Conservation (phyloP, 768 basidiomycete genomes). For the Serendipita vermifera region DNA sequence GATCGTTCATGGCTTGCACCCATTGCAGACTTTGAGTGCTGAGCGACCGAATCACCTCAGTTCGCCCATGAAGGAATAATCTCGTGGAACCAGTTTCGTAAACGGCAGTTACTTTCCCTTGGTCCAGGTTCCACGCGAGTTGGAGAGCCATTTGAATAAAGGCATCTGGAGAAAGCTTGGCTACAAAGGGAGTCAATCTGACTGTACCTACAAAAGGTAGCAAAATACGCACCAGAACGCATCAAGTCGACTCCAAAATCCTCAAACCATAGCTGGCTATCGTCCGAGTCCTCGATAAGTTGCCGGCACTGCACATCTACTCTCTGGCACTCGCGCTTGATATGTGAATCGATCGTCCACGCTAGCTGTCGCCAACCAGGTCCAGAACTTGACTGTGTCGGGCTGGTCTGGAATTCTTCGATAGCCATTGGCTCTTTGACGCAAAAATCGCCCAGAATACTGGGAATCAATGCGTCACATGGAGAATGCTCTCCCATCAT, state of each 20-base stretch:
- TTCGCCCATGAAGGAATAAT: slow-evolving; percentile 74
- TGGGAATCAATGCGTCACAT: slow-evolving; percentile 80
- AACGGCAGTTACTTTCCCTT: slow-evolving; percentile 66
- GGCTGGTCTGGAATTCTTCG: slow-evolving; percentile 26
- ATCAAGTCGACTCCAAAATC: slow-evolving; percentile 85
- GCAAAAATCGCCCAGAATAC: slow-evolving; percentile 73
- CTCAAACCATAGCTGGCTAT: slow-evolving; percentile 67
- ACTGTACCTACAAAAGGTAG: background rate
- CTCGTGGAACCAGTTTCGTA: slow-evolving; percentile 90
- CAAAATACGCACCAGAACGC: slow-evolving; percentile 48
- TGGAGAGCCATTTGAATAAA: slow-evolving; percentile 88
- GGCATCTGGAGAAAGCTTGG: slow-evolving; percentile 56
- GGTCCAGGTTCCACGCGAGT: slow-evolving; percentile 76
- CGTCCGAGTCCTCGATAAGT: slow-evolving; percentile 69
- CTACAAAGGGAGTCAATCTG: slow-evolving; percentile 22
- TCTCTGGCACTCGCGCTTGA: slow-evolving; percentile 40
- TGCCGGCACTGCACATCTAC: slow-evolving; percentile 45
- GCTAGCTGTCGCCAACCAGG: slow-evolving; percentile 50
- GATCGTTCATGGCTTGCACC: slow-evolving; percentile 61
- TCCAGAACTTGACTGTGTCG: slow-evolving; percentile 14
- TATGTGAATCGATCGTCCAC: slow-evolving; percentile 55
- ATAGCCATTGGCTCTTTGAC: slow-evolving; percentile 53
- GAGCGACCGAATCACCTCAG: slow-evolving; percentile 74
- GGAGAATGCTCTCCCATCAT: slow-evolving; percentile 86
- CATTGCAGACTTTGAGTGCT: slow-evolving; percentile 61